Evolutionary conservation across 805 yeast species (phyloP), one percentile per base, ranked within the genome.

Genomic region (Metschnikowia shivogae): DNA sequence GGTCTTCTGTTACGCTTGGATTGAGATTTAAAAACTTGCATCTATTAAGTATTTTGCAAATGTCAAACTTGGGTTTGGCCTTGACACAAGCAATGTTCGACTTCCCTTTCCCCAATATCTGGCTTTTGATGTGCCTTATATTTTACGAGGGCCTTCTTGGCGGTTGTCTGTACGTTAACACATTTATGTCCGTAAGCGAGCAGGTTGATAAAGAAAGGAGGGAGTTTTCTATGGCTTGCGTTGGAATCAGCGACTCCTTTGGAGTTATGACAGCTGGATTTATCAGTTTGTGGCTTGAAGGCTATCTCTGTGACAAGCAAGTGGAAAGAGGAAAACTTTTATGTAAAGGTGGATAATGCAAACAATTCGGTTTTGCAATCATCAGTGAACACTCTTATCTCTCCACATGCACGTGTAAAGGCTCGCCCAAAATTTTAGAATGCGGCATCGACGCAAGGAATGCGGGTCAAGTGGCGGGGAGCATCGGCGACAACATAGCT

Each of bases 131-230:
- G 69, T 7, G 74, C 0, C 61, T 90, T 27, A 76, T 89, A 5
- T 78, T 92, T 48, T 92, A 87, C 63, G 98, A 92, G 60, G 93
- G 98, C 0, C 72, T 93, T 17, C 71, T 92, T 9, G 99, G 98
- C 1, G 98, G 99, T 0, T 78, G 86, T 2, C 80, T 92, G 13
- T 92, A 92, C 60, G 93, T 89, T 43, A 90, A 92, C 60, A 90
- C 97, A 0, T 92, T 87, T 58, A 70, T 85, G 72, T 70, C 79
- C 12, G 90, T 90, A 1, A 75, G 84, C 31, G 95, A 88, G 47
- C 62, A 64, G 20, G 61, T 66, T 6, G 67, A 76, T 0, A 67
- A 76, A 1, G 60, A 72, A 0, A 53, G 55, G 43, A 54, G 75
- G 35, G 76, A 71, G 45, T 84, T 89, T 63, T 80, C 89, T 0